phyloP scores from a whole-genome alignment of 2,329 filamentous ascomycete genomes.

The Talaromyces sp. region DNA sequence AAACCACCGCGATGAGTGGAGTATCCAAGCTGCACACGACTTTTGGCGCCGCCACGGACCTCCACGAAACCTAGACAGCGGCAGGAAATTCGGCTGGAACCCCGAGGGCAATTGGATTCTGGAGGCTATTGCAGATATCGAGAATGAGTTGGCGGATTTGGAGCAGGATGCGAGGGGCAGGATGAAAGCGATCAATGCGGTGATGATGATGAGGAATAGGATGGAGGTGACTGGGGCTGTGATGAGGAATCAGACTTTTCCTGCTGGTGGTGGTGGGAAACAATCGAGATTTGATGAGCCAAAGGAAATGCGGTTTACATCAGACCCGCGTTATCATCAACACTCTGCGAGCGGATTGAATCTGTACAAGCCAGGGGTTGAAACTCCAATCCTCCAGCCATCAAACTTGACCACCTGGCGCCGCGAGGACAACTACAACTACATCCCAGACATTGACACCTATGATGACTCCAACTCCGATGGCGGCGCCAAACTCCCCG shows the following conservation, averaged over 20 bases:
- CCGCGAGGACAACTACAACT: not conserved
- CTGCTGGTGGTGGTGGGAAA: no score
- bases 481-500: not conserved
- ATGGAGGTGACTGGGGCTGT: no score
- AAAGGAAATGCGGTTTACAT: not conserved
- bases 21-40: constrained; percentile 13
- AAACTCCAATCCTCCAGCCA: not conserved
- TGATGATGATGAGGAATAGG: not conserved
- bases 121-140: constrained; percentile 9
- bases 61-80: constrained; percentile 8
- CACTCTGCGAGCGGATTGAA: not conserved
- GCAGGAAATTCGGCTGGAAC: constrained; percentile 14
- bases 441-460: not conserved
- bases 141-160: constrained; percentile 1
- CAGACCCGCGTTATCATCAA: not conserved
- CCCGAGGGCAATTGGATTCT: constrained; percentile 13
- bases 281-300: no score
- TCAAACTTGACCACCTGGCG: not conserved
- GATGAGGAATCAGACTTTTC: not conserved
- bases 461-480: not conserved
- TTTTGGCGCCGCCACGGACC: constrained; percentile 15
- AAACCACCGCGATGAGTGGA: constrained; percentile 11
- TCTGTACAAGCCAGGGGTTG: not conserved
- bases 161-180: not conserved
- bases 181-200: not conserved